Base-by-base conservation (phyloP, 2,329 filamentous ascomycete species). In the Xylariales sp. region DNA sequence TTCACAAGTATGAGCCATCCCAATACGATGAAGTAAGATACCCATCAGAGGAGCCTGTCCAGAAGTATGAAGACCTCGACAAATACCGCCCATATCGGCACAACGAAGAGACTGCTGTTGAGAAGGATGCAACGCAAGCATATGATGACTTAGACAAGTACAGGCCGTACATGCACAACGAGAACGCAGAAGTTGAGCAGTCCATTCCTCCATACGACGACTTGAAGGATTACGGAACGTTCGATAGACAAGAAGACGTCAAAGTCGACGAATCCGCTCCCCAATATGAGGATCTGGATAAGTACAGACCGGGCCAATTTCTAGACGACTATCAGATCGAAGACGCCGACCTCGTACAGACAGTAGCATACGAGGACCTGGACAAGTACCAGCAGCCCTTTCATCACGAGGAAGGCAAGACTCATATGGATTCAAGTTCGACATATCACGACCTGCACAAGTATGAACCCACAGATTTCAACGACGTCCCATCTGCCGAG, bases 351-450 rank as follows among this genome's bases (percentile, higher is more conserved):
- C n/a, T n/a, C n/a, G n/a, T n/a, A n/a, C 39, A 57, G 8, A 42
- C 58, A n/a, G 48, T 54, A 22, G 53, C 62, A 39, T 66, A 71
- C 42, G 56, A 69, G 3, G 70, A 75, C 35, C 52, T 74, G 33
- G 65, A 70, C 36, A 46, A 55, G 15, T 69, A 68, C n/a, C 62
- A 65, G 43, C 47, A 57, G 11, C 27, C 24, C 16, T 31, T 31
- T 16, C 20, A 33, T 10, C 61, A 70, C 20, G 55, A 66, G 16
- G 46, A 49, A 7, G 41, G 42, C 24, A 47, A 51, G 16, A 46
- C 52, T 31, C 47, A 45, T 3, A 38, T 49, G 10, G 51, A 51
- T 32, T 45, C 31, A 31, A 42, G 10, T 31, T 39, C 25, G 36
- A 54, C 52, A 3, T 66, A 69, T 34, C 52, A 61, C 4, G 69